These are phyloP conservation scores for Microglena sp. DNA, from an alignment of 139 green algal genomes.

Conservation along the genomic window DNA sequence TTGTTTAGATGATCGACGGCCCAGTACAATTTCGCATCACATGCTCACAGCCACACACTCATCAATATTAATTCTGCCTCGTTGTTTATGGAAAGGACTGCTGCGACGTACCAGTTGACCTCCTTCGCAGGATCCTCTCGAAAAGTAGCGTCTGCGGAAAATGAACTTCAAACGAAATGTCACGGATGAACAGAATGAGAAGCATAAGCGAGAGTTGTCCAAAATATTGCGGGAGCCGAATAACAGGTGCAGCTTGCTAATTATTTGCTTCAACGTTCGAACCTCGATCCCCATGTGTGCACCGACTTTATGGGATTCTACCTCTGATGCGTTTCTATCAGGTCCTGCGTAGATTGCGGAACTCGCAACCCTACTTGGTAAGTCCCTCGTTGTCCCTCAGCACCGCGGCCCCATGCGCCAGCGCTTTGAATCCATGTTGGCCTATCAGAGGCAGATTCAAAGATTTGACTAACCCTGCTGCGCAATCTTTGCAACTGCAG, in stretches of 20 bases:
- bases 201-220: constrained; percentile 59
- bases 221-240: constrained; percentile 59
- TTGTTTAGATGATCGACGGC: no score
- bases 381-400: background rate
- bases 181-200: constrained; percentile 63
- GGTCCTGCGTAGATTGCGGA: constrained; percentile 70
- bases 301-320: no score
- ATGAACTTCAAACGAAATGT: constrained; percentile 63
- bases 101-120: background rate
- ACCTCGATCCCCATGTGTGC: no score
- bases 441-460: background rate
- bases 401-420: no score
- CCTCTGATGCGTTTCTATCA: no score
- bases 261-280: no score
- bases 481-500: background rate
- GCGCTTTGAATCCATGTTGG: background rate
- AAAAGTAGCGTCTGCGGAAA: no score
- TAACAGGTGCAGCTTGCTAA: no score
- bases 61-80: background rate
- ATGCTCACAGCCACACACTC: background rate
- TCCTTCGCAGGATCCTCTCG: constrained; percentile 2
- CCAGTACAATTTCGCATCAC: constrained; percentile 10
- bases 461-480: background rate
- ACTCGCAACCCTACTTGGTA: constrained; percentile 62
- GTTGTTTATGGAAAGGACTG: background rate